A percentile compares a stretch with the other conserved stretches of the same genome.
Conservation (phyloP, 1,139 yeast species). For the Hanseniaspora uvarum region DNA sequence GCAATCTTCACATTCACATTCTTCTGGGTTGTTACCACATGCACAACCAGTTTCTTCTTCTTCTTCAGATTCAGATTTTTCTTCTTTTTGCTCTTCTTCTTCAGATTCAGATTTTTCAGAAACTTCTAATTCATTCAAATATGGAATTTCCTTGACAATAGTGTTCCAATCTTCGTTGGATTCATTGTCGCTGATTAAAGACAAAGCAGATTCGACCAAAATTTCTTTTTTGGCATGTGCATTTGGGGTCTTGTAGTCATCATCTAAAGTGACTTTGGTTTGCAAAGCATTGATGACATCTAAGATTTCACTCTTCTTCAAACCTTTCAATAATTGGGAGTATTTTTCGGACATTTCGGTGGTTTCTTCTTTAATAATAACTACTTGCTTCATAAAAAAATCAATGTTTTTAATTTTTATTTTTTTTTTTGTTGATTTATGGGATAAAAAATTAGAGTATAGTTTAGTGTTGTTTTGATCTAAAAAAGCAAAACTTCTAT, state of each 20-base stretch:
- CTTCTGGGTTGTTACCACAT: background rate
- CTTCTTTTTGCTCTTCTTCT: conserved; percentile 11
- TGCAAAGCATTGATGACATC: conserved; percentile 7
- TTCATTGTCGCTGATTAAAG: conserved; percentile 4
- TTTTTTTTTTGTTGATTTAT: too few relatives aligned
- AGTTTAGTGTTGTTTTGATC: too few relatives aligned
- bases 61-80: background rate
- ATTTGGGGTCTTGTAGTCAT: conserved; percentile 14
- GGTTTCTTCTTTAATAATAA: conserved; percentile 15
- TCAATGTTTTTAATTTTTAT: background rate
- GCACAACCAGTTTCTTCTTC: background rate
- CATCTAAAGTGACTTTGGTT: background rate
- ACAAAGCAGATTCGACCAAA: conserved; percentile 7
- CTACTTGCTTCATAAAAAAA: conserved; percentile 12
- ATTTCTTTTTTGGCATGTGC: conserved; percentile 7
- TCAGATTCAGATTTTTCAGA: conserved; percentile 7
- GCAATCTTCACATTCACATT: conserved; percentile 1
- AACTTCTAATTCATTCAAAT: conserved; percentile 19
- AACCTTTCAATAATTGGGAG: conserved; percentile 5
- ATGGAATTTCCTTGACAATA: conserved; percentile 11
- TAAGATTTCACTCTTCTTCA: conserved; percentile 9
- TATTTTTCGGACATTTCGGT: conserved; percentile 11
- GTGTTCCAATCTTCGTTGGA: background rate
- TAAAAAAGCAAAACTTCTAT: background rate
- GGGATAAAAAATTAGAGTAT: too few relatives aligned